phyloP scores from a whole-genome alignment of 805 yeast genomes.

The Brettanomyces bruxellensis region DNA sequence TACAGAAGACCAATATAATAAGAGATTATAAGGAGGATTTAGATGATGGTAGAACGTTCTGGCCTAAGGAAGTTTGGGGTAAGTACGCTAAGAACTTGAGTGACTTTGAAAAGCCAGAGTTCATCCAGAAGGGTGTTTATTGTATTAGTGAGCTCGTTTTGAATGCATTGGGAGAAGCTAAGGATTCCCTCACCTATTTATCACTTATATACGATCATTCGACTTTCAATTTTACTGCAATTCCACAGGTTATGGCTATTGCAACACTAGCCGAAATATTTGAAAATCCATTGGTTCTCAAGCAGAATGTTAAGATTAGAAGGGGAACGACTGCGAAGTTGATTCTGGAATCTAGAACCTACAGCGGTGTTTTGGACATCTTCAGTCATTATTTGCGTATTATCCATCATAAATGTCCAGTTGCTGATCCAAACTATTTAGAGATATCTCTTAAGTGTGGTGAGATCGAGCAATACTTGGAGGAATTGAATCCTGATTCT shows the following conservation, averaged over 20 bases:
- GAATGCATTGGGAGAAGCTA: constrained; percentile 70
- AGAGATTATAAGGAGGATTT: constrained; percentile 92
- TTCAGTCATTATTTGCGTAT: constrained; percentile 65
- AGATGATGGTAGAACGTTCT: constrained; percentile 85
- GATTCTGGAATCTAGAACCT: constrained; percentile 64
- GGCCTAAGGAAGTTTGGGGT: constrained; percentile 93
- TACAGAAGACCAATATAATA: constrained; percentile 93
- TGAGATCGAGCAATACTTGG: constrained; percentile 81
- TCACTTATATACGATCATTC: constrained; percentile 74
- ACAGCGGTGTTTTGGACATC: constrained; percentile 66
- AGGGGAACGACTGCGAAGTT: constrained; percentile 78
- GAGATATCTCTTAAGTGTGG: constrained; percentile 80
- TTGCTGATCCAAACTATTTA: constrained; percentile 79
- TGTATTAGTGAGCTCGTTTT: constrained; percentile 78
- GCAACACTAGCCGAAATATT: constrained; percentile 85
- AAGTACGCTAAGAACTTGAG: constrained; percentile 60
- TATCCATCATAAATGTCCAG: constrained; percentile 73
- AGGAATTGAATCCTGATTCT: constrained; percentile 54
- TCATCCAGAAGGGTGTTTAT: constrained; percentile 46
- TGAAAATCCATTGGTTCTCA: constrained; percentile 68
- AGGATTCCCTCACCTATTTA: constrained; percentile 67
- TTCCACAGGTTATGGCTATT: constrained; percentile 98
- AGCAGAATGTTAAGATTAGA: constrained; percentile 73
- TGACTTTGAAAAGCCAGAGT: constrained; percentile 46
- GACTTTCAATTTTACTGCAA: constrained; percentile 85